Percentiles rank a stretch among this genome's conserved stretches.
Conservation (phyloP, 768 basidiomycete species). For the Rhizopogon vesiculosus region DNA sequence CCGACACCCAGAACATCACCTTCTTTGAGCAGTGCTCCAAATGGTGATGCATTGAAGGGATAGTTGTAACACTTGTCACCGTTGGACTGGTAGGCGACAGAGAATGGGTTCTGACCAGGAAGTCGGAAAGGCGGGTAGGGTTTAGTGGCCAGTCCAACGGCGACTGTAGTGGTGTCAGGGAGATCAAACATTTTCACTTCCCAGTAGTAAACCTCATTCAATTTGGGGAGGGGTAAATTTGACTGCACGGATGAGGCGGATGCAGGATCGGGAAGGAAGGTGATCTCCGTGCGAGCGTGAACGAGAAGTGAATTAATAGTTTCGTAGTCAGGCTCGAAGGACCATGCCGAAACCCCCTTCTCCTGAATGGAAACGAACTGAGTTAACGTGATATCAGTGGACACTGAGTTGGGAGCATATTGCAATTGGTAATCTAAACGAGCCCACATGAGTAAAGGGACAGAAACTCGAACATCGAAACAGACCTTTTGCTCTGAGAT, state of each 20-base stretch:
- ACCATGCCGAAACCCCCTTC: constrained; percentile 99
- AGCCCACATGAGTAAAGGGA: constrained; percentile 1
- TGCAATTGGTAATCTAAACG: constrained; percentile 73
- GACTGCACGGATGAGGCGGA: constrained; percentile 95
- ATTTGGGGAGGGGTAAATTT: constrained; percentile 92
- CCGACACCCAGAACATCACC: constrained; percentile 96
- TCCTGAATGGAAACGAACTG: constrained; percentile 99
- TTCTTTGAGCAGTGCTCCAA: constrained; percentile 82
- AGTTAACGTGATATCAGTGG: constrained; percentile 96
- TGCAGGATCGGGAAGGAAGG: constrained; percentile 94
- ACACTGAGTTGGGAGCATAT: constrained; percentile 93
- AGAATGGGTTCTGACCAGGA: constrained; percentile 80
- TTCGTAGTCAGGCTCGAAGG: constrained; percentile 98
- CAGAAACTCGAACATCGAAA: constrained; percentile 5
- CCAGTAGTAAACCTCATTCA: constrained; percentile 99
- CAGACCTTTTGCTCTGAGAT: constrained; percentile 85
- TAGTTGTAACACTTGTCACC: constrained; percentile 98
- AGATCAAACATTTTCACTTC: constrained; percentile 99
- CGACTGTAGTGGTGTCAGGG: constrained; percentile 79
- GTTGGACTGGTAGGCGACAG: constrained; percentile 92
- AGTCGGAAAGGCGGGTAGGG: constrained; percentile 94
- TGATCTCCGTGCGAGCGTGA: constrained; percentile 94
- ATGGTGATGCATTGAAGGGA: constrained; percentile 83
- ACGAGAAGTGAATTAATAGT: constrained; percentile 89
- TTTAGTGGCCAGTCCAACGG: constrained; percentile 93